A percentile compares a stretch with the other conserved stretches of the same genome.
Conservation (phyloP, 169 alveolate species). For the Cryptosporidium ryanae region DNA sequence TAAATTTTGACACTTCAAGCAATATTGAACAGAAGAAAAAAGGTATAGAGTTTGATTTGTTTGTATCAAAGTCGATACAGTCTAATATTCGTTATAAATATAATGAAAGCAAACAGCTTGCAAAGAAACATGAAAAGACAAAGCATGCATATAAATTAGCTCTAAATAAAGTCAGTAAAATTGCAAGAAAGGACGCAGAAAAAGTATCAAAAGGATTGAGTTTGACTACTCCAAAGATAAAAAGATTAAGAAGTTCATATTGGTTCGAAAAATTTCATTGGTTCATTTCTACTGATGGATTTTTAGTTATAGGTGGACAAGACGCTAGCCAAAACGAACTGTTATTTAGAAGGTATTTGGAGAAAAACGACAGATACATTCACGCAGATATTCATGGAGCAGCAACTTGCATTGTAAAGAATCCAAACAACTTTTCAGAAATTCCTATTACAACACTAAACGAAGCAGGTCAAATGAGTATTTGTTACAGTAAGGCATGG, state of each 20-base stretch:
- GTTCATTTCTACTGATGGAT: slow-evolving; percentile 93
- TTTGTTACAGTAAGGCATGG: slow-evolving; percentile 95
- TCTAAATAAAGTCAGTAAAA: slow-evolving; percentile 89
- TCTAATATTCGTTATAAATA: slow-evolving; percentile 89
- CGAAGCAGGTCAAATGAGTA: slow-evolving; percentile 89
- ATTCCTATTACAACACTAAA: slow-evolving; percentile 85
- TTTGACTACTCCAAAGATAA: slow-evolving; percentile 62
- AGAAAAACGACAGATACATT: slow-evolving; percentile 91
- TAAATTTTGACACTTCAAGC: slow-evolving; percentile 10
- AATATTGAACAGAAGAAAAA: slow-evolving; percentile 58
- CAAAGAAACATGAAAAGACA: slow-evolving; percentile 89
- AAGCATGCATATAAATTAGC: slow-evolving; percentile 89
- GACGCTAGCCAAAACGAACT: slow-evolving; percentile 96
- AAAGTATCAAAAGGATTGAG: slow-evolving; percentile 74
- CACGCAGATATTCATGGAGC: slow-evolving; percentile 99
- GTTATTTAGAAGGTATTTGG: slow-evolving; percentile 92
- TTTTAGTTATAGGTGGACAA: slow-evolving; percentile 89
- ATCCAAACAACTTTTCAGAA: slow-evolving; percentile 83
- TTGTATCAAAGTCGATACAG: slow-evolving; percentile 83
- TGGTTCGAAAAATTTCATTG: slow-evolving; percentile 98
- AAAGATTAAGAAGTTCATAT: slow-evolving; percentile 87
- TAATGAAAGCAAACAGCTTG: slow-evolving; percentile 86
- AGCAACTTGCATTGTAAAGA: slow-evolving; percentile 94
- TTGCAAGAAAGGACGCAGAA: slow-evolving; percentile 84
- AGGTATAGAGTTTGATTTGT: slow-evolving; percentile 79